phyloP scores from a whole-genome alignment of 1,284 basidiomycete species.

The Ustilago bromivora region DNA sequence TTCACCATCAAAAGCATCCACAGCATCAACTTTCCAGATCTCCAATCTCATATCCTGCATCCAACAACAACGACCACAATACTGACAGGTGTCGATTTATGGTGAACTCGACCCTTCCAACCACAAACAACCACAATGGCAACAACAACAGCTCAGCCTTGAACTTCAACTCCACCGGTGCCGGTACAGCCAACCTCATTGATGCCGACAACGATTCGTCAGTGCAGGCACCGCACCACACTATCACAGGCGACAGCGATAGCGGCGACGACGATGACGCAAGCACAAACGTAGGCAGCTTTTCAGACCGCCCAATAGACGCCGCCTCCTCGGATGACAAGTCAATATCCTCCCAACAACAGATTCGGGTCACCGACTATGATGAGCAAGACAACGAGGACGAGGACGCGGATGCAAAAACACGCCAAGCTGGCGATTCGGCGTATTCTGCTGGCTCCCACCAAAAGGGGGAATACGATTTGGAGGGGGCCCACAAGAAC shows the following conservation, averaged over 20 bases:
- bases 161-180: constrained; percentile 7
- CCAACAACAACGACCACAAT: not conserved
- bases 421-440: constrained; percentile 24
- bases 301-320: constrained; percentile 15
- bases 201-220: constrained; percentile 13
- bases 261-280: constrained; percentile 27
- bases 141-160: constrained; percentile 29
- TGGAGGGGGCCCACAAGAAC: constrained; percentile 19
- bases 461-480: constrained; percentile 16
- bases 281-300: constrained; percentile 39
- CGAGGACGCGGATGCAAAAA: constrained; percentile 31
- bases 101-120: constrained; percentile 16
- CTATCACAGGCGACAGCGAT: constrained; percentile 25
- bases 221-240: constrained; percentile 41
- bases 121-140: constrained; percentile 13
- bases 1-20: not conserved
- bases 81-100: constrained; percentile 13
- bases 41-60: not conserved
- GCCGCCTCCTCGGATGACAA: constrained; percentile 12
- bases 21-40: not conserved
- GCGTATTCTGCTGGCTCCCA: constrained; percentile 20
- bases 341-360: constrained; percentile 13
- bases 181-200: constrained; percentile 12
- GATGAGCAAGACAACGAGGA: constrained; percentile 16
- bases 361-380: constrained; percentile 23